These are phyloP conservation scores for Datura wrightii DNA, from an alignment of 257 asterid genomes.

Conservation along the genomic window DNA sequence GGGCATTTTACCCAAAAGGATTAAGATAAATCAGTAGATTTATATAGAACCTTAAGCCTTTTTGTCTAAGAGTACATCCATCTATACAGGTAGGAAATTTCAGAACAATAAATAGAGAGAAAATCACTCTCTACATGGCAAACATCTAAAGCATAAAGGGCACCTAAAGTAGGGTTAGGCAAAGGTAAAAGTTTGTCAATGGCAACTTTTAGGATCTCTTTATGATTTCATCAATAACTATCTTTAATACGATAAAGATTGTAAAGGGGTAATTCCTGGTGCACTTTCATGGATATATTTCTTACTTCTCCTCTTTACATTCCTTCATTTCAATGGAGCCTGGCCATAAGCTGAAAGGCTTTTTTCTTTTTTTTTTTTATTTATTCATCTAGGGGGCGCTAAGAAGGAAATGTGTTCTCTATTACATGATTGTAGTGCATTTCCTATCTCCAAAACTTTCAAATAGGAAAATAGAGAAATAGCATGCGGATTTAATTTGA, in stretches of 20 bases:
- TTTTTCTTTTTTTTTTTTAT: not conserved
- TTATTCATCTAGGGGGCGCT: not conserved
- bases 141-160: not conserved
- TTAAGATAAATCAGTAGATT: not conserved
- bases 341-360: not conserved
- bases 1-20: not conserved
- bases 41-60: not conserved
- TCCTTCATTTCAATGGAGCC: not conserved
- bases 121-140: constrained; percentile 22
- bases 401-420: constrained; percentile 20
- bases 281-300: not conserved
- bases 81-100: not conserved
- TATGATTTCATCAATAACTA: not conserved
- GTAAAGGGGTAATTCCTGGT: constrained; percentile 4
- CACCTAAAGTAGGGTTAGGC: not conserved
- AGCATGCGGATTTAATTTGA: not conserved
- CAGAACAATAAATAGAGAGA: not conserved
- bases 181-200: not conserved
- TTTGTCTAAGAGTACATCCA: not conserved
- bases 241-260: not conserved
- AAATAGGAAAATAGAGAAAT: not conserved
- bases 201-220: not conserved
- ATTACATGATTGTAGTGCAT: not conserved
- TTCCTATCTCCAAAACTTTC: not conserved
- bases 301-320: not conserved